Percentiles rank a stretch among this genome's conserved stretches.
Evolutionary conservation across 2,329 filamentous ascomycete species (phyloP).

Genomic region (Neocucurbitaria cava): DNA sequence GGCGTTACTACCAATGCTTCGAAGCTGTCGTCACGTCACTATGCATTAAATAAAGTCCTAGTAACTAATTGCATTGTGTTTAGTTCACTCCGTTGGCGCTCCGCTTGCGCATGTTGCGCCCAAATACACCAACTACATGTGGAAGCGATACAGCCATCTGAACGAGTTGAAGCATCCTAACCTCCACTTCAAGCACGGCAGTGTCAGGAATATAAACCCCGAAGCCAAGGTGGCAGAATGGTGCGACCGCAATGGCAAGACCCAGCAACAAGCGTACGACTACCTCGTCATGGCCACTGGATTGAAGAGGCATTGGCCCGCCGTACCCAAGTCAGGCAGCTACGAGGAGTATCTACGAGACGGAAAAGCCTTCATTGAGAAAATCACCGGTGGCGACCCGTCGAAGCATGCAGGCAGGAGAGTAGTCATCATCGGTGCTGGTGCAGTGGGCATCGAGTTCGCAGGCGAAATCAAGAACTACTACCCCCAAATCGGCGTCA

Average conservation of each 20-base stretch:
- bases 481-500: constrained; percentile 70
- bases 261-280: constrained; percentile 65
- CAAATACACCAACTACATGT: constrained; percentile 70
- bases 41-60: constrained; percentile 6
- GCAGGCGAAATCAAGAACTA: constrained; percentile 76
- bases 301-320: constrained; percentile 72
- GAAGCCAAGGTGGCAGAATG: constrained; percentile 64
- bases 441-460: constrained; percentile 83
- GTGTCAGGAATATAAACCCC: constrained; percentile 66
- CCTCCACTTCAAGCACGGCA: constrained; percentile 71
- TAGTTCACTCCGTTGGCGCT: constrained; percentile 78
- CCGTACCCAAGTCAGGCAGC: constrained; percentile 71
- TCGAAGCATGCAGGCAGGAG: constrained; percentile 48
- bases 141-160: constrained; percentile 73
- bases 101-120: constrained; percentile 73
- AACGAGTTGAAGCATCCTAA: constrained; percentile 69
- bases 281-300: constrained; percentile 78
- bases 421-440: constrained; percentile 77
- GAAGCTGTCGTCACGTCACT: constrained; percentile 10
- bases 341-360: constrained; percentile 70
- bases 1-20: constrained; percentile 13
- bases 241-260: constrained; percentile 59
- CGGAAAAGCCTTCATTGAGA: constrained; percentile 64
- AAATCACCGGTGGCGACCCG: constrained; percentile 41
- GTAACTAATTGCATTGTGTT: constrained; percentile 26